phyloP scores from a whole-genome alignment of 2,329 filamentous ascomycete species.

The Colletotrichum tanaceti region DNA sequence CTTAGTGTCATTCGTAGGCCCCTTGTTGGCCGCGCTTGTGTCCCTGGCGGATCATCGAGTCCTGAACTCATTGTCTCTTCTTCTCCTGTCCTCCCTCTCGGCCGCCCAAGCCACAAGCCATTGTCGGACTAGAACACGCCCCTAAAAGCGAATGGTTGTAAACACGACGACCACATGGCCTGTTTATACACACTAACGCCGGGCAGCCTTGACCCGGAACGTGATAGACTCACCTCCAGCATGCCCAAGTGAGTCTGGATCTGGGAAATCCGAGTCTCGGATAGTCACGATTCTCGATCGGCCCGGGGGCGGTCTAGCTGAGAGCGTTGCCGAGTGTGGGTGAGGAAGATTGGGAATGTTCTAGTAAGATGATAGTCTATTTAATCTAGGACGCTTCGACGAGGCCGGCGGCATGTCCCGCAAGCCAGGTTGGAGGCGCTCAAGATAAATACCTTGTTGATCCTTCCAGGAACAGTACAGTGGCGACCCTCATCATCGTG shows the following conservation, averaged over 20 bases:
- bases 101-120: slow-evolving; percentile 12
- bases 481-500: too few species aligned
- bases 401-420: background rate
- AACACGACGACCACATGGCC: background rate
- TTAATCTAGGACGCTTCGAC: too few species aligned
- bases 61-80: background rate
- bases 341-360: background rate
- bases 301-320: background rate
- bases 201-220: background rate
- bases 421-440: background rate
- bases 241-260: background rate
- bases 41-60: slow-evolving; percentile 3
- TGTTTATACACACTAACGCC: slow-evolving; percentile 11
- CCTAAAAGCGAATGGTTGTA: slow-evolving; percentile 8
- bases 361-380: background rate
- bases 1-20: too few species aligned
- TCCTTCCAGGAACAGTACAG: background rate
- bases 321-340: too few species aligned
- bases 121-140: background rate
- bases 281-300: background rate
- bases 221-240: background rate
- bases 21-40: slow-evolving; percentile 7
- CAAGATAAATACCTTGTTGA: background rate
- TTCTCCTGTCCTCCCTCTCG: background rate
- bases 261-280: too few species aligned